Base-by-base conservation (phyloP, 2,329 filamentous ascomycete species). In the Monilinia polystroma region DNA sequence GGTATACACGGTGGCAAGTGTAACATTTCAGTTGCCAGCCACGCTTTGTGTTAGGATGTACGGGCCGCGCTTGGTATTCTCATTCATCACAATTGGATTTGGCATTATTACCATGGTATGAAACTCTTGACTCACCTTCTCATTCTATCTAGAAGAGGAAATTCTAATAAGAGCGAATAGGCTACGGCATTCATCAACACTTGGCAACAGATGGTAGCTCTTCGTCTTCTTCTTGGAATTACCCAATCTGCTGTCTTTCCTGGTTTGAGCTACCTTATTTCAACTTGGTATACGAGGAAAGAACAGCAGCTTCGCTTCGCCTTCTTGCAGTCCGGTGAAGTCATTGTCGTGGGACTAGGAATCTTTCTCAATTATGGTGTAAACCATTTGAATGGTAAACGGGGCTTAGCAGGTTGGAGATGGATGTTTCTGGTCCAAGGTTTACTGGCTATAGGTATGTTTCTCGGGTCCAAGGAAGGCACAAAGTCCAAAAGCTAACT, bases 1-100 rank as follows among this genome's bases (percentile, higher is more conserved):
- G 78, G 89, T 91, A 75, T 90, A 91, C 77, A 90, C 88, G 12
- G 82, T 91, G 66, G 81, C 87, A 6, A 87, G 83, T 72, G 87
- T 91, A 52, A 82, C 83, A 12, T 90, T 89, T 73, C 88, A 91
- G 75, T 78, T 91, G 10, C 89, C 89, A 0, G 87, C 86, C 1
- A 91, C 88, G 0, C 81, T 91, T 55, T 85, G 87, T 1, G 86
- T 90, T 38, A 82, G 89, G 57, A 82, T 85, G 1, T 80, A 89
- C 59, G 88, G 89, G 0, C 89, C 89, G 0, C 81, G 88, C 18
- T 74, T 84, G 60, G 88, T 85, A 82, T 89, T 90, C 73, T 77
- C 83, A 0, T 74, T 80, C 55, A 87, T 85, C 68, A 90, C 87
- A 1, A 77, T 86, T 66, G 78, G 77, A 45, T 90, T 90, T 71